Evolutionary conservation across 441 rosid species (phyloP), one percentile per base, ranked within the genome.

Genomic region (Iberis amara): DNA sequence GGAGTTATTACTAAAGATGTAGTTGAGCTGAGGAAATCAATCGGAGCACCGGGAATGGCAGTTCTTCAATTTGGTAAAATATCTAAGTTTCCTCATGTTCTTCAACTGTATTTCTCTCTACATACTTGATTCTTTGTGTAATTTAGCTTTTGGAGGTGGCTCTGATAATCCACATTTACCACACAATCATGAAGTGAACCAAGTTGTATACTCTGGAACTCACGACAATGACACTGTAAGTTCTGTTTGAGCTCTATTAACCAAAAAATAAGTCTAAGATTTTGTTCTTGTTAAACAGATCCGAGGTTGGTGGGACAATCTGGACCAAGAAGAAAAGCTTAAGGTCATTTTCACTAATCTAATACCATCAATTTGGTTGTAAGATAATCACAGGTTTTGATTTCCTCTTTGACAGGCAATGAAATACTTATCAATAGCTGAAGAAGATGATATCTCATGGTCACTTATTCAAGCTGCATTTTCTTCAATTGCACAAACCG

Each of bases 1-100:
- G 98, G 98, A 50, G 96, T 91, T 59, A 88, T 91, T 69, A 91
- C 96, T 10, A 76, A 83, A 66, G 98, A 91, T 74, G 98, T 91
- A 28, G 85, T 82, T 65, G 67, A 78, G 61, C 85, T 91, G 42
- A 78, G 98, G 72, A 85, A 76, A 75, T 75, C 81, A 13, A 85
- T 91, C 13, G 89, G 83, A 45, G 96, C 89, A 11, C 98, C 95
- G 52, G 96, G 96, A 79, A 91, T 91, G 98, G 87, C 85, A 39
- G 98, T 91, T 65, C 95, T 91, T 47, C 98, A 91, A 69, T 91
- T 91, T 70, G 98, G 98, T 91, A 83, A 66, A 24, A 14, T 8
- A 13, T 27, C 3, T 52, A 35, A 52, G 15, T 49, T 12, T 61
- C 42, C 60, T 50, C 36, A 30, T 46, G 7, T 47, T 11, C 37